phyloP scores from a whole-genome alignment of 2,329 filamentous ascomycete genomes.

The Sporothrix sp. region DNA sequence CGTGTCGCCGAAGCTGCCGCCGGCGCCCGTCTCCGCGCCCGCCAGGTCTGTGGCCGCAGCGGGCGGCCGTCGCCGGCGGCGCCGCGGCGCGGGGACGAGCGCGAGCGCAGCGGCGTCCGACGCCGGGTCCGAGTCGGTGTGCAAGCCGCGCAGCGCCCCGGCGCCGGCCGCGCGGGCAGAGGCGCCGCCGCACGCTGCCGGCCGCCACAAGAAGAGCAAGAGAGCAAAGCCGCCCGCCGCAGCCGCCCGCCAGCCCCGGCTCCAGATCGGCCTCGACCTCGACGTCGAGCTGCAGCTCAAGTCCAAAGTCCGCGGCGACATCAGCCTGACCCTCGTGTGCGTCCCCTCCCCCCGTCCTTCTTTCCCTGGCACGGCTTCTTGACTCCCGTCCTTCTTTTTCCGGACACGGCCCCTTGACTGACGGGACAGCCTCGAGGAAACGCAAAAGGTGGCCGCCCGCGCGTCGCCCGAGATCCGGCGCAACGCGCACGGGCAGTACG shows the following conservation, averaged over 20 bases:
- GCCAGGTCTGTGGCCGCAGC: neutral
- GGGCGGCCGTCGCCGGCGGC: neutral
- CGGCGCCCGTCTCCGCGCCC: neutral
- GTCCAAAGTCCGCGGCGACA: conserved; percentile 67
- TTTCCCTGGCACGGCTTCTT: neutral
- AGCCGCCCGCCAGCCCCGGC: conserved; percentile 13
- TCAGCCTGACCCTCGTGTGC: conserved; percentile 62
- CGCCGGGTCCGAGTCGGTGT: neutral
- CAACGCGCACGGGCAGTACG: conserved; percentile 9
- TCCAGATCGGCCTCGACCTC: conserved; percentile 43
- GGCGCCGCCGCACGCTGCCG: too few species aligned
- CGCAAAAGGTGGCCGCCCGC: conserved; percentile 6
- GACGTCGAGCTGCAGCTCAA: conserved; percentile 71
- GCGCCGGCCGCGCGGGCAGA: too few species aligned
- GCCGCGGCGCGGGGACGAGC: neutral
- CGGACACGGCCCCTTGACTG: neutral
- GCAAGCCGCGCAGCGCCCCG: neutral
- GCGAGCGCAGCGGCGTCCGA: neutral
- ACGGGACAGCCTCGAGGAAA: conserved; percentile 15
- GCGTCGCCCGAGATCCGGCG: conserved; percentile 14
- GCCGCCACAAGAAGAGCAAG: neutral
- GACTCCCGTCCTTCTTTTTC: neutral
- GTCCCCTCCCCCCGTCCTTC: conserved; percentile 12
- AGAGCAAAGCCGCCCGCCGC: too few species aligned
- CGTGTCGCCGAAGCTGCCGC: neutral